A percentile compares a stretch with the other conserved stretches of the same genome.
phyloP scores from a whole-genome alignment of 495 filamentous ascomycete species.

The Penicillium lagena region DNA sequence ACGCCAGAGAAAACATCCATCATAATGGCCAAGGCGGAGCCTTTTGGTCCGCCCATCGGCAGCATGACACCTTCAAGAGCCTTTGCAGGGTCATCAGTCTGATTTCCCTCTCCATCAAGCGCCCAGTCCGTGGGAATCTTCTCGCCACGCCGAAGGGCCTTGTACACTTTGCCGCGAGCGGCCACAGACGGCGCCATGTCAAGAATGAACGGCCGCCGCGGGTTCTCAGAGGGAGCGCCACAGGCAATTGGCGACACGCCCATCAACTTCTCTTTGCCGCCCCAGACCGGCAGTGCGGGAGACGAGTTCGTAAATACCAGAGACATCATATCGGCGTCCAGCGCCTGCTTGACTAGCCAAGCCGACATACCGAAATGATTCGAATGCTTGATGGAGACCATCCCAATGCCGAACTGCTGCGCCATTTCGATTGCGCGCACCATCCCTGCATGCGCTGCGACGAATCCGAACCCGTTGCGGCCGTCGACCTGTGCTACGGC shows the following conservation, averaged over 20 bases:
- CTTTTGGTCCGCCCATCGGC: constrained; percentile 75
- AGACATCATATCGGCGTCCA: constrained; percentile 65
- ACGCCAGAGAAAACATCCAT: constrained; percentile 84
- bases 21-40: constrained; percentile 66
- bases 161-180: constrained; percentile 71
- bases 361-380: constrained; percentile 82
- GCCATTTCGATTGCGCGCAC: constrained; percentile 57
- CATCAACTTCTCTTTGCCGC: constrained; percentile 59
- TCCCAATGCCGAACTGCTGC: constrained; percentile 58
- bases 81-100: constrained; percentile 58
- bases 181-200: constrained; percentile 75
- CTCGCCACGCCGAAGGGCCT: constrained; percentile 63
- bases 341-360: constrained; percentile 69
- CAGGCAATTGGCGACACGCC: constrained; percentile 75
- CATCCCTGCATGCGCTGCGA: constrained; percentile 60
- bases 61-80: constrained; percentile 70
- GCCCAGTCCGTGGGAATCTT: constrained; percentile 72
- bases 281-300: constrained; percentile 69
- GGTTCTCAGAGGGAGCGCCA: constrained; percentile 57
- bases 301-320: constrained; percentile 77
- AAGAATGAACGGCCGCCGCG: constrained; percentile 54
- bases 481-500: constrained; percentile 62
- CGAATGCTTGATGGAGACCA: constrained; percentile 64
- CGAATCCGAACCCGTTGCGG: constrained; percentile 69
- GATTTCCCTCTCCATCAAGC: constrained; percentile 60